Evolutionary conservation across 495 filamentous ascomycete species (phyloP), one percentile per base, ranked within the genome.

Genomic region (Penicillium longicatenatum): DNA sequence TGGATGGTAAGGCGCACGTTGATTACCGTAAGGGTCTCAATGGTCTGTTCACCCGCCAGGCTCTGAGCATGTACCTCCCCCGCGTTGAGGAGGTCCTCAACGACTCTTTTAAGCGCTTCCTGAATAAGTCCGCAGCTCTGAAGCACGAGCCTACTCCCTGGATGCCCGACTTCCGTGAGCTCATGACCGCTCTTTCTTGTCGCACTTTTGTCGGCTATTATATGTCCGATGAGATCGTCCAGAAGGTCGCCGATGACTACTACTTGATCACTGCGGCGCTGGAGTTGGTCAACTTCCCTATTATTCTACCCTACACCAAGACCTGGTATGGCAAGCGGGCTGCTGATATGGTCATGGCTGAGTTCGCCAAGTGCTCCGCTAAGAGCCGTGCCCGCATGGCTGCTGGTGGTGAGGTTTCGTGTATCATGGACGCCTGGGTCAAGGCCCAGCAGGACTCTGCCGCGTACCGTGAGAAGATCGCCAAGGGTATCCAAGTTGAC

Each of bases 291-390:
- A 98, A 98, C 78, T 98, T 98, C 82, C 94, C 94, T 35, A 89
- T 98, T 77, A 97, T 98, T 73, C 75, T 98, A 50, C 94, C 94
- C 45, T 98, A 84, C 81, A 97, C 94, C 63, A 93, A 89, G 81
- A 90, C 91, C 9, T 98, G 92, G 91, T 96, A 96, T 70, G 94
- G 94, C 59, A 96, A 98, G 83, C 94, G 91, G 75, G 91, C 93
- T 17, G 86, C 94, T 41, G 89, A 93, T 63, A 93, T 93, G 86
- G 92, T 97, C 22, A 79, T 98, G 55, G 84, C 83, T 3, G 92
- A 96, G 70, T 98, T 98, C 70, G 71, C 89, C 65, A 90, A 89
- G 70, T 98, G 94, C 70, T 89, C 94, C 29, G 90, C 91, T 33
- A 97, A 97, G 83, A 88, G 87, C 71, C 96, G 92, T 78, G 88